Conservation (phyloP, 2,329 filamentous ascomycete species). For the Aspergillus fischeri region DNA sequence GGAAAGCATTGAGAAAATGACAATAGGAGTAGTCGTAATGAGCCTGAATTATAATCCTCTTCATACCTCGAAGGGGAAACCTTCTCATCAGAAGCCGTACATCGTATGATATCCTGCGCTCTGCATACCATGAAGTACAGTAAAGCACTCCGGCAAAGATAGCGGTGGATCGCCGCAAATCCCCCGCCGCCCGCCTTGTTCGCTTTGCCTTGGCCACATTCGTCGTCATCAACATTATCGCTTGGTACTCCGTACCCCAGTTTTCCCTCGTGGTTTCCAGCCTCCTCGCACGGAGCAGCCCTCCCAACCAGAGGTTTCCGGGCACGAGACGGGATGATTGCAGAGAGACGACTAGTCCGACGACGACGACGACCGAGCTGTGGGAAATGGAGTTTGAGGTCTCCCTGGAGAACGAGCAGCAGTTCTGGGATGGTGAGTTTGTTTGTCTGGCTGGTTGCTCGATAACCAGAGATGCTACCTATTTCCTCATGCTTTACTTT, state of each 20-base stretch:
- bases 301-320: neutral
- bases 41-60: neutral
- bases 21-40: neutral
- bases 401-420: constrained; percentile 71
- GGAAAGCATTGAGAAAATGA: neutral
- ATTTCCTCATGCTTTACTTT: constrained; percentile 22
- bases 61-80: neutral
- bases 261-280: constrained; percentile 4
- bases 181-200: constrained; percentile 1
- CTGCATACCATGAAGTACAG: neutral
- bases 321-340: constrained; percentile 34
- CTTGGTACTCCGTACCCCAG: neutral
- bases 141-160: neutral
- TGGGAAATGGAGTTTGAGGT: constrained; percentile 65
- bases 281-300: constrained; percentile 11
- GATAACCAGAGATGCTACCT: neutral
- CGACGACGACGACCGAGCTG: constrained; percentile 36
- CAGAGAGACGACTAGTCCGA: constrained; percentile 26
- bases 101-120: neutral
- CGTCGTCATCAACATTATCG: neutral
- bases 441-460: constrained; percentile 1
- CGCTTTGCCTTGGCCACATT: neutral
- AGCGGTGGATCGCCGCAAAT: neutral
- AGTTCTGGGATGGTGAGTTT: constrained; percentile 80
- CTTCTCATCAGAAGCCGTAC: neutral